Conservation (phyloP, 1,284 basidiomycete species). For the Inonotus hispidus region DNA sequence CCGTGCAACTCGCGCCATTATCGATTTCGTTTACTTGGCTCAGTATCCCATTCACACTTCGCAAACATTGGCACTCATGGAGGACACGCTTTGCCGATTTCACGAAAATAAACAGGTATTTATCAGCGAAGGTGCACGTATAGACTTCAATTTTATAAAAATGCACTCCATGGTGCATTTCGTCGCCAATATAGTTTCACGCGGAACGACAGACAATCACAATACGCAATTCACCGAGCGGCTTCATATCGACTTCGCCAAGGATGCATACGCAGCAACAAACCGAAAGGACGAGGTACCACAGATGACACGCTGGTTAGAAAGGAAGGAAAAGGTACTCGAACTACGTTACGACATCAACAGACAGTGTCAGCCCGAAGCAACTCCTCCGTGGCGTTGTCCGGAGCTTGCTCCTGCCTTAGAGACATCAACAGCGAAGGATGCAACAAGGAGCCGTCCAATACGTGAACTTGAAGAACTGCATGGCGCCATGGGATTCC, state of each 20-base stretch:
- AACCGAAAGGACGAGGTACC: constrained; percentile 24
- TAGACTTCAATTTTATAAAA: constrained; percentile 33
- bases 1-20: constrained; percentile 18
- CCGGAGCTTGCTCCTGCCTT: too few species aligned
- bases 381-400: too few species aligned
- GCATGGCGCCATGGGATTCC: too few species aligned
- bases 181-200: constrained; percentile 23
- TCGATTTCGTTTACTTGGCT: constrained; percentile 28
- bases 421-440: too few species aligned
- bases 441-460: too few species aligned
- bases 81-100: constrained; percentile 22
- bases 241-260: too few species aligned
- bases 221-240: constrained; percentile 34
- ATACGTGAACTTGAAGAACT: too few species aligned
- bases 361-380: background rate
- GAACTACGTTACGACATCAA: background rate
- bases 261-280: constrained; percentile 24
- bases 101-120: constrained; percentile 27
- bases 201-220: constrained; percentile 30
- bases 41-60: constrained; percentile 24
- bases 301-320: constrained; percentile 34
- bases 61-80: constrained; percentile 21
- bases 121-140: constrained; percentile 21
- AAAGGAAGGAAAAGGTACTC: constrained; percentile 19
- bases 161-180: constrained; percentile 28